Evolutionary conservation across 495 filamentous ascomycete species (phyloP), one percentile per base, ranked within the genome.

Genomic region (Hypomontagnella submonticulosa): DNA sequence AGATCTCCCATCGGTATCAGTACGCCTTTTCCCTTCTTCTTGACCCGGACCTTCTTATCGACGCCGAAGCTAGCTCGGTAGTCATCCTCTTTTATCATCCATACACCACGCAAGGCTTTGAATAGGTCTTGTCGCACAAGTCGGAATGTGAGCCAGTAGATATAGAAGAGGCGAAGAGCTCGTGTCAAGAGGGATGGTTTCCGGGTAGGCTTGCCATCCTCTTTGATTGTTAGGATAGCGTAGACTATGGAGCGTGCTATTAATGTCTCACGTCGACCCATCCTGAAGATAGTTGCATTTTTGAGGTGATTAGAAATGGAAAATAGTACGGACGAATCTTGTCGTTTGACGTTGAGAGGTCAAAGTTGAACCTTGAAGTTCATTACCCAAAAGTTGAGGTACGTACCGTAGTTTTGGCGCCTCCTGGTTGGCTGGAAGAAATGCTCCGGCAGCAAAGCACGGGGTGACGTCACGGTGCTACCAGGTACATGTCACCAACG

Each of bases 1-100:
- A 88, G 65, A 51, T 87, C 85, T 0, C 83, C 85, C 67, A 86
- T 79, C 3, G 81, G 63, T 27, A 78, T 71, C 34, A 88, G 61
- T 0, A 43, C 42, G 20, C 23, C 54, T 23, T 57, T 58, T 7
- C 37, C 36, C 50, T 61, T 66, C 7, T 55, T 53, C 41, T 47
- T 49, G 32, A 30, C 30, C 16, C n/a, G 36, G 13, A 15, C 62
- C 59, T 57, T 61, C 23, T 64, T 75, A 13, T 72, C 67, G 4
- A 71, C 72, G n/a, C 74, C 73, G 60, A 89, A 88, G 23, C 79
- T 84, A 13, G 76, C 74, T 10, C 68, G 70, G 60, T 89, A 89
- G n/a, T 82, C 81, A 18, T 78, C 73, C 52, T 87, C 82, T 13
- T 81, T 70, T 19, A 88, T 79, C 2, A 72, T 42, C 85, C 85